phyloP scores from a whole-genome alignment of 345 rosid species.

The Salix viminalis region DNA sequence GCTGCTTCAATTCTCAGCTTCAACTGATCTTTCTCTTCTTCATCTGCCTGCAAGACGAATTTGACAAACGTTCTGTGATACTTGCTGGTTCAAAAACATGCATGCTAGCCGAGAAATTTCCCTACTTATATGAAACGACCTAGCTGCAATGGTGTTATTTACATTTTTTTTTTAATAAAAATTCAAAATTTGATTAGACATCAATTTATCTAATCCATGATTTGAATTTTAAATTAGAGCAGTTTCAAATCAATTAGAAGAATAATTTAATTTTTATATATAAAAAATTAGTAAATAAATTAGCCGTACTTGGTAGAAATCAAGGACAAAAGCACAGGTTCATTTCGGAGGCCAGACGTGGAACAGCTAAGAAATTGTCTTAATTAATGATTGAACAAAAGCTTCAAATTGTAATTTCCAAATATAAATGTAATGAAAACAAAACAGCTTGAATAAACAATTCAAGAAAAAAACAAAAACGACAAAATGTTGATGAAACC shows the following conservation, averaged over 20 bases:
- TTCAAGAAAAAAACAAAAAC: not conserved
- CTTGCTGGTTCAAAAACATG: too few species aligned
- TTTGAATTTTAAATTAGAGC: too few species aligned
- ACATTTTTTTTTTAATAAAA: too few species aligned
- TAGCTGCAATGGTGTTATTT: too few species aligned
- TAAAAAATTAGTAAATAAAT: too few species aligned
- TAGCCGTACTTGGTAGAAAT: not conserved
- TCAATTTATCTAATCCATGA: too few species aligned
- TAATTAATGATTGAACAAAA: not conserved
- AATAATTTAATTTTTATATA: too few species aligned
- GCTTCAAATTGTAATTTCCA: not conserved
- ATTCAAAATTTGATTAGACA: too few species aligned
- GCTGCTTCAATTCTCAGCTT: constrained; percentile 45
- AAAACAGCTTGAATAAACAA: not conserved
- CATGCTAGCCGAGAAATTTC: too few species aligned
- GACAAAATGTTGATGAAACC: not conserved
- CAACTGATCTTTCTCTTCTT: constrained; percentile 47
- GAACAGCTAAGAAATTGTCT: not conserved
- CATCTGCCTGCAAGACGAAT: constrained; percentile 46
- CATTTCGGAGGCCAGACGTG: not conserved
- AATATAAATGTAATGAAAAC: not conserved
- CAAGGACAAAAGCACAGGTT: not conserved
- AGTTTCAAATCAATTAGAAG: too few species aligned
- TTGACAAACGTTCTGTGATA: not conserved
- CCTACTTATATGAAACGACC: too few species aligned